Evolutionary conservation across 2,329 filamentous ascomycete genomes (phyloP).

Genomic region (Thermochaetoides dissita): DNA sequence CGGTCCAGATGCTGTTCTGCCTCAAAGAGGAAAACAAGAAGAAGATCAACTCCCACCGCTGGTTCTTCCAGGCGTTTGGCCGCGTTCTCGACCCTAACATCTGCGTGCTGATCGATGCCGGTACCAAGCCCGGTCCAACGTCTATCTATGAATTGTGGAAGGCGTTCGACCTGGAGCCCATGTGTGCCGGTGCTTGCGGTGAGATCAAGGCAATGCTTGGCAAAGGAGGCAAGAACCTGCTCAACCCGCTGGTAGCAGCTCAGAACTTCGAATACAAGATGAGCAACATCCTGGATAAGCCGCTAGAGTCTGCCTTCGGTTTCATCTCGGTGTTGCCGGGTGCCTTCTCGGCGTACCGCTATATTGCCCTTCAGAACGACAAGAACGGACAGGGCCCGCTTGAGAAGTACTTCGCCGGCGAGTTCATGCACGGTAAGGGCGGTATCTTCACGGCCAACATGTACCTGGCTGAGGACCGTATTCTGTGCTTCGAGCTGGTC

Average conservation of each 20-base stretch:
- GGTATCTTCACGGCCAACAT: conserved; percentile 98
- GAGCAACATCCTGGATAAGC: conserved; percentile 98
- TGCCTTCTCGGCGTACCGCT: conserved; percentile 97
- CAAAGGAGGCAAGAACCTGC: conserved; percentile 65
- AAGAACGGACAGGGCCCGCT: conserved; percentile 85
- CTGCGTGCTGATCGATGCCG: conserved; percentile 88
- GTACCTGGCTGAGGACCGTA: conserved; percentile 97
- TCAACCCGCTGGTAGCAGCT: conserved; percentile 87
- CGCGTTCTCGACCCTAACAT: conserved; percentile 88
- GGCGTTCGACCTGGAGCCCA: conserved; percentile 91
- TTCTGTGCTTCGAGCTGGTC: conserved; percentile 95
- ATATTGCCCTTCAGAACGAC: conserved; percentile 88
- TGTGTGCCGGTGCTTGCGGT: conserved; percentile 93
- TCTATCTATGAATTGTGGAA: conserved; percentile 99
- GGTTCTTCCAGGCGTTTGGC: conserved; percentile 98
- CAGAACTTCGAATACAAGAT: conserved; percentile 99
- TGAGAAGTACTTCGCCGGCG: conserved; percentile 93
- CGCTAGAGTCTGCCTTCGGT: conserved; percentile 89
- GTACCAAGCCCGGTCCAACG: conserved; percentile 83
- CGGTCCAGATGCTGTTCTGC: conserved; percentile 94
- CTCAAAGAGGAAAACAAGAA: conserved; percentile 99
- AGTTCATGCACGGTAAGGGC: conserved; percentile 87
- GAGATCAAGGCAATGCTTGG: conserved; percentile 98
- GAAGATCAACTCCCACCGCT: conserved; percentile 98
- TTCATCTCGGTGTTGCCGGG: conserved; percentile 95